Evolutionary conservation across 176 grass and related monocot genomes (phyloP).

Genomic region (Oryza rufipogon): DNA sequence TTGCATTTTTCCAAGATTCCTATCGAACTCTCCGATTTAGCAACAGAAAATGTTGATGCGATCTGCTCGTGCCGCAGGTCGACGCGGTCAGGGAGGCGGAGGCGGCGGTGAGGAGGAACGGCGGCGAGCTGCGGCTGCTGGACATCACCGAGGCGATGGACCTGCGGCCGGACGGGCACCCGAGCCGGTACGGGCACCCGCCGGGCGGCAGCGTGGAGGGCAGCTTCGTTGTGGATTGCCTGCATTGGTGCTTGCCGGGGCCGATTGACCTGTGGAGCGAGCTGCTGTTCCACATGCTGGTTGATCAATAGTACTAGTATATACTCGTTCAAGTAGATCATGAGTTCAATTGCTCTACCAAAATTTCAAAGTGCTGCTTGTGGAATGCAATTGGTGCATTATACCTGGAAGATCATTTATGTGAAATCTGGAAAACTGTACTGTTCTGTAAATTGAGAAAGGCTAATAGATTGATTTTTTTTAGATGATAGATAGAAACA

Average conservation of each 20-base stretch:
- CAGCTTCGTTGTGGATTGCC: slow-evolving; percentile 55
- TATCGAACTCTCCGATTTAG: not conserved
- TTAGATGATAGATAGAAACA: too few species aligned
- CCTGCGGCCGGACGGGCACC: slow-evolving; percentile 81
- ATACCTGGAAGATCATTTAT: not conserved
- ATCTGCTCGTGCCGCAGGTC: not conserved
- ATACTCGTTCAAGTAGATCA: not conserved
- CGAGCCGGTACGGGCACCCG: slow-evolving; percentile 63
- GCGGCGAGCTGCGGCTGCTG: slow-evolving; percentile 44
- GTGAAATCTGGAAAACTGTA: not conserved
- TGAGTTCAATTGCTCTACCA: not conserved
- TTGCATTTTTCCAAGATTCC: not conserved
- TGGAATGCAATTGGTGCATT: not conserved
- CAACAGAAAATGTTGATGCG: not conserved
- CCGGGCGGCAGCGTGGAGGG: slow-evolving; percentile 54
- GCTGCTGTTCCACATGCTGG: slow-evolving; percentile 51
- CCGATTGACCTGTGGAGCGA: slow-evolving; percentile 70
- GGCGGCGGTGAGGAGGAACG: slow-evolving; percentile 34
- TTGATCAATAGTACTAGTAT: not conserved
- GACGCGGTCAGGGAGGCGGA: slow-evolving; percentile 43
- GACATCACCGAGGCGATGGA: slow-evolving; percentile 67
- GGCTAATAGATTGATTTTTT: not conserved
- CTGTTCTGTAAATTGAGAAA: not conserved
- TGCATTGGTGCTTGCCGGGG: slow-evolving; percentile 80
- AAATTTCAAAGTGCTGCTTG: not conserved